These are phyloP conservation scores for Lasiosphaeria hispida DNA, from an alignment of 495 filamentous ascomycete genomes.

Conservation along the genomic window DNA sequence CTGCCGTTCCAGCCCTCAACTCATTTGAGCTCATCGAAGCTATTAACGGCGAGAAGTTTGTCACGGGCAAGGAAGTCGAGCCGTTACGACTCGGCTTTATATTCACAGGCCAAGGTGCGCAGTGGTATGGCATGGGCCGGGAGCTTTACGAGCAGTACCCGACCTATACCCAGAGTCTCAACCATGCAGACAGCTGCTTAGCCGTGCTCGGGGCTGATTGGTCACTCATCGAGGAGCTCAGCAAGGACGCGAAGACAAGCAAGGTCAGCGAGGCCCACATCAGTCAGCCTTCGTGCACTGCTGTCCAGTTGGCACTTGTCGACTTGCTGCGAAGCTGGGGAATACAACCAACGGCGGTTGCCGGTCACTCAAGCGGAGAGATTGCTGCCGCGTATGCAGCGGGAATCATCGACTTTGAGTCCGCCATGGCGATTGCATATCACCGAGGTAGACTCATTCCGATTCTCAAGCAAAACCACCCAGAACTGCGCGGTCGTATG, in stretches of 20 bases:
- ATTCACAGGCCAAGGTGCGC: slow-evolving; percentile 49
- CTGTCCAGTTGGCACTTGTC: slow-evolving; percentile 52
- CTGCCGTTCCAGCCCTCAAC: slow-evolving; percentile 41
- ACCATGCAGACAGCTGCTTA: slow-evolving; percentile 31
- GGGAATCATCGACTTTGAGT: slow-evolving; percentile 44
- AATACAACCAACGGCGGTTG: slow-evolving; percentile 49
- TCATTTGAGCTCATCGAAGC: slow-evolving; percentile 47
- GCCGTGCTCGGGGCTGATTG: slow-evolving; percentile 34
- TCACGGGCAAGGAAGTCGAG: slow-evolving; percentile 35
- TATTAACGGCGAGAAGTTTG: slow-evolving; percentile 38
- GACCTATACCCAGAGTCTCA: slow-evolving; percentile 33
- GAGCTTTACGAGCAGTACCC: slow-evolving; percentile 45
- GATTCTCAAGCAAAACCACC: slow-evolving; percentile 28
- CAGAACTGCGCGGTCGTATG: slow-evolving; percentile 42
- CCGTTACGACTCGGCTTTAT: slow-evolving; percentile 40
- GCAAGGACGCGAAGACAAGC: slow-evolving; percentile 36
- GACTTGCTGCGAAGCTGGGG: slow-evolving; percentile 53
- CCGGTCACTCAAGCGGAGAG: slow-evolving; percentile 64
- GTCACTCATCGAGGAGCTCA: slow-evolving; percentile 33
- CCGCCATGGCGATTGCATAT: slow-evolving; percentile 54
- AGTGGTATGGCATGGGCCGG: slow-evolving; percentile 55
- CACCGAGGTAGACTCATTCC: slow-evolving; percentile 40
- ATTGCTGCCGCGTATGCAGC: slow-evolving; percentile 53
- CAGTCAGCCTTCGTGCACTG: slow-evolving; percentile 49
- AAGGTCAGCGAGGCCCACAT: slow-evolving; percentile 45